Evolutionary conservation across 108 stramenopile species (phyloP).

Genomic region (Cyclostephanos tholiformis): DNA sequence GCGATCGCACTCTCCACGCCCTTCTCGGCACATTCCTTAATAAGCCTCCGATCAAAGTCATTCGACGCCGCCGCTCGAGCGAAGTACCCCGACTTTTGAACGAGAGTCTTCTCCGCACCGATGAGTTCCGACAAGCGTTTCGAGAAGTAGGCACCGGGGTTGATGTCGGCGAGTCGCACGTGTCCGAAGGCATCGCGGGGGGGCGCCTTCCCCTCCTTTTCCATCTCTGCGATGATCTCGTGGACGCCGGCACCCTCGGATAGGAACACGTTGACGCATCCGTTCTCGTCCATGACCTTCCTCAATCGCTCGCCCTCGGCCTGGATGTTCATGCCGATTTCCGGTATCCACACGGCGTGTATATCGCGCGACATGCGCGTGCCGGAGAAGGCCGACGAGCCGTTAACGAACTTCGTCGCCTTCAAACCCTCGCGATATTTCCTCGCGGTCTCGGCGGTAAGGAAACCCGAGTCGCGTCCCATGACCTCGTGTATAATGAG

Average conservation of each 20-base stretch:
- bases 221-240: conserved; percentile 86
- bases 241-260: conserved; percentile 89
- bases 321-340: conserved; percentile 67
- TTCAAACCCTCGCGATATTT: conserved; percentile 70
- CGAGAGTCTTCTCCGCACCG: conserved; percentile 89
- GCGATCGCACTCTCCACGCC: conserved; percentile 83
- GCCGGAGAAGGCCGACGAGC: conserved; percentile 48
- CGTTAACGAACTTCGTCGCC: conserved; percentile 46
- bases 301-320: conserved; percentile 83
- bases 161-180: conserved; percentile 84
- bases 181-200: conserved; percentile 93
- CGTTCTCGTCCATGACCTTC: conserved; percentile 84
- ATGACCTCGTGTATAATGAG: conserved; percentile 92
- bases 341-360: conserved; percentile 93
- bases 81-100: conserved; percentile 93
- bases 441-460: conserved; percentile 82
- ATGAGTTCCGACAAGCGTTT: conserved; percentile 71
- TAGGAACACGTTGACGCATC: conserved; percentile 90
- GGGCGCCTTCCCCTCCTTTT: conserved; percentile 58
- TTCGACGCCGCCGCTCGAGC: conserved; percentile 87
- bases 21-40: conserved; percentile 76
- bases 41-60: conserved; percentile 83
- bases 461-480: conserved; percentile 90
- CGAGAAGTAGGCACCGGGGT: conserved; percentile 88
- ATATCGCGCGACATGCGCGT: conserved; percentile 65